Evolutionary conservation across 768 basidiomycete species (phyloP), one percentile per base, ranked within the genome.

Genomic region (Zangia roseola): DNA sequence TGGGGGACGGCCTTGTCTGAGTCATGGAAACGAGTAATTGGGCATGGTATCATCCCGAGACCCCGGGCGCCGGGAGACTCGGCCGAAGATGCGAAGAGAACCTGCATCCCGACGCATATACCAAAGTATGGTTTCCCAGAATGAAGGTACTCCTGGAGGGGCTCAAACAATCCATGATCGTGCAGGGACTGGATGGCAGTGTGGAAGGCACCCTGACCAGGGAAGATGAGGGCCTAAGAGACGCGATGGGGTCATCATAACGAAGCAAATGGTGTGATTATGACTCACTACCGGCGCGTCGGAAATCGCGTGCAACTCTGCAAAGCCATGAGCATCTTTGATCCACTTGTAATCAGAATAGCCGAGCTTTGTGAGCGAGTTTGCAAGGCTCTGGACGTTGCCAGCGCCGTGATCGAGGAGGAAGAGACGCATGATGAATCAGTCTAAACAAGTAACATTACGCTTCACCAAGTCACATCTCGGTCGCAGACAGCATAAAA

Each of bases 61-160:
- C 95, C 94, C n/a, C 61, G 67, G 23, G 73, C 71, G 17, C 66
- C 61, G 14, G 81, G 77, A 13, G 86, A 85, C 73, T 99, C 97
- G 52, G 80, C 71, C 14, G 95, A 97, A 13, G 88, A 83, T 49
- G 80, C 73, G 71, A 93, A 98, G 53, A 99, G 88, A 49, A 97
- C 82, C 70, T 99, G 97, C 85, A 99, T 87, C 60, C 97, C 97
- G 62, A 99, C 91, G 72, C 97, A 99, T 74, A 99, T 98, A 33
- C 92, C 92, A 70, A 97, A 91, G 71, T 97, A 99, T 2, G 95
- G 97, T 59, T 78, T 81, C 21, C 97, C 95, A 10, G 91, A 91
- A 14, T 71, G 69, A 59, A 99, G 84, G 68, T 97, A 99, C 43
- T 78, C 70, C 53, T 78, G 80, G 48, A 99, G 76, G 21, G 91